Conservation (phyloP, 2,329 filamentous ascomycete genomes). For the Parascedosporium putredinis region DNA sequence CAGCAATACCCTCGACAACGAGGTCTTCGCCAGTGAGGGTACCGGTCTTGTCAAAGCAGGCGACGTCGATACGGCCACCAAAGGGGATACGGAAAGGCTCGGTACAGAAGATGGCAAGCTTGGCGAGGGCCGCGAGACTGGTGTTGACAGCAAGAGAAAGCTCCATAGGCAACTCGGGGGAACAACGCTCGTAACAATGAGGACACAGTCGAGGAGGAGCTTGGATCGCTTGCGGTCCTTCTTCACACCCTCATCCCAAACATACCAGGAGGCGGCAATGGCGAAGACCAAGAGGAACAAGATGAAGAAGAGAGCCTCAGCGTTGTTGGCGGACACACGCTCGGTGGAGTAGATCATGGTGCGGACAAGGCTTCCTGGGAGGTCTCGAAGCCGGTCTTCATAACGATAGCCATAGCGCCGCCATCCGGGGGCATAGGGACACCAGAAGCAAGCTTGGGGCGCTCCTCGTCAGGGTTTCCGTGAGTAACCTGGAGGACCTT, state of each 20-base stretch:
- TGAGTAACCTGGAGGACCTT: constrained; percentile 95
- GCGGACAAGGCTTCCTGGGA: constrained; percentile 91
- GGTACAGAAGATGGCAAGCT: constrained; percentile 95
- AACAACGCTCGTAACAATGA: constrained; percentile 96
- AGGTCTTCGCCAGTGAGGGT: constrained; percentile 94
- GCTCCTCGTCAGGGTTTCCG: constrained; percentile 65
- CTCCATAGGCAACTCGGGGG: constrained; percentile 98
- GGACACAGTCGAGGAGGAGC: constrained; percentile 88
- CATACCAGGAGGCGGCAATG: constrained; percentile 95
- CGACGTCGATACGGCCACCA: constrained; percentile 87
- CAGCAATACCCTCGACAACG: constrained; percentile 93
- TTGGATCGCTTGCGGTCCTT: constrained; percentile 96
- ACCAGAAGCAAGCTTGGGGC: constrained; percentile 61
- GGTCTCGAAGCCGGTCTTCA: constrained; percentile 97
- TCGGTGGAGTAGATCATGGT: constrained; percentile 99
- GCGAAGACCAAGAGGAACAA: constrained; percentile 94
- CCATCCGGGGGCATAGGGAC: constrained; percentile 82
- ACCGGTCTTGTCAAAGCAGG: constrained; percentile 98
- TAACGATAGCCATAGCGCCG: constrained; percentile 84
- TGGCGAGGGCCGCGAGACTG: constrained; percentile 85
- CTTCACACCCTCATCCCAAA: constrained; percentile 92
- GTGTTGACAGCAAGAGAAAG: constrained; percentile 96
- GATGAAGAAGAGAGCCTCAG: constrained; percentile 93
- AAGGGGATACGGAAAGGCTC: constrained; percentile 98
- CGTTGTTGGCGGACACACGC: constrained; percentile 96